Evolutionary conservation across 306 rosid genomes (phyloP).

Genomic region (Vigna trinervia): DNA sequence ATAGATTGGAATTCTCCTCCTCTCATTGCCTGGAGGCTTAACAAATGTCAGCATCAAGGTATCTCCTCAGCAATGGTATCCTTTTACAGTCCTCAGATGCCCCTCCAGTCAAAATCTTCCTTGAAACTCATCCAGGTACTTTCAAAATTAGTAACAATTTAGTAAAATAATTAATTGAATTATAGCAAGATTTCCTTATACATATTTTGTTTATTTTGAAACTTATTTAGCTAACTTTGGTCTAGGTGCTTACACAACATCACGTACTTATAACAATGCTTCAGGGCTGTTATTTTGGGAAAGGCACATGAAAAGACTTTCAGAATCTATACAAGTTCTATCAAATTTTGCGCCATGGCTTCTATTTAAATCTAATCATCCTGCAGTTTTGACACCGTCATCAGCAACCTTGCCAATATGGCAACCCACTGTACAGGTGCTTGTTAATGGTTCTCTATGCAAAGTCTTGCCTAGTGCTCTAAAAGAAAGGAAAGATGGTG

Average conservation of each 20-base stretch:
- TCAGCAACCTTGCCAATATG: conserved; percentile 41
- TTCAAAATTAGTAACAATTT: conserved; percentile 14
- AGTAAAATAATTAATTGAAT: not conserved
- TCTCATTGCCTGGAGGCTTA: conserved; percentile 12
- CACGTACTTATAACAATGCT: conserved; percentile 79
- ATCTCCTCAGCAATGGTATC: conserved; percentile 70
- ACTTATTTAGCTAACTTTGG: conserved; percentile 24
- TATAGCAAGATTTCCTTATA: not conserved
- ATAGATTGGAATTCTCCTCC: conserved; percentile 32
- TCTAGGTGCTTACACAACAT: conserved; percentile 90
- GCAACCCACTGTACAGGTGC: conserved; percentile 57
- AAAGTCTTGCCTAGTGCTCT: conserved; percentile 64
- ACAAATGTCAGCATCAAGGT: conserved; percentile 54
- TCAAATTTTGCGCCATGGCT: conserved; percentile 62
- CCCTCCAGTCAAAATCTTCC: conserved; percentile 67
- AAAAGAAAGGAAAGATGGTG: conserved; percentile 51
- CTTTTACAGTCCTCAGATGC: conserved; percentile 53
- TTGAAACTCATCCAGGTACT: conserved; percentile 76
- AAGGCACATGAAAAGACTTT: conserved; percentile 75
- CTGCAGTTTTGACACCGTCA: conserved; percentile 36
- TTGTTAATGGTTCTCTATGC: conserved; percentile 60
- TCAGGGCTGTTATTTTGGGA: conserved; percentile 82
- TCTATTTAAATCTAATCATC: conserved; percentile 51
- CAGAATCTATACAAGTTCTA: conserved; percentile 64
- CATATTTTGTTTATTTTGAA: conserved; percentile 25